phyloP scores from a whole-genome alignment of 176 grass and related monocot species.

The Hyparrhenia diplandra region DNA sequence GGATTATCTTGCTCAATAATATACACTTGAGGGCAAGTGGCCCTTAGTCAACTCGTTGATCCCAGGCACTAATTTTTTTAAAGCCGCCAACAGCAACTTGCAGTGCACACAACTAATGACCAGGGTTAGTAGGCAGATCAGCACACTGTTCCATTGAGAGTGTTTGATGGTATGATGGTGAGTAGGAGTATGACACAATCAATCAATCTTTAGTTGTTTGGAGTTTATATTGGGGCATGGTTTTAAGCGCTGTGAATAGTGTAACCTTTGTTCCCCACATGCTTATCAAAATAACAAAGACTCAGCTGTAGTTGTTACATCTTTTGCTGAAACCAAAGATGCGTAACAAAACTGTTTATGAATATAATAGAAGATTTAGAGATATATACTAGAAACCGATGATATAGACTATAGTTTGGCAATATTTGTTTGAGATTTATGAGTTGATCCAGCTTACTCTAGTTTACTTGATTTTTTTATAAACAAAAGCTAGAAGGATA shows the following conservation, averaged over 20 bases:
- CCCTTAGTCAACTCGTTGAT: slow-evolving; percentile 12
- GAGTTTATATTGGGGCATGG: not conserved
- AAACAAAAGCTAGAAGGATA: too few species aligned
- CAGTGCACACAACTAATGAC: not conserved
- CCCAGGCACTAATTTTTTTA: not conserved
- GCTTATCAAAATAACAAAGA: not conserved
- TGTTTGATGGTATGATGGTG: not conserved
- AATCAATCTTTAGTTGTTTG: not conserved
- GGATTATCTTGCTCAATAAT: slow-evolving; percentile 29
- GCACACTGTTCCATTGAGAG: not conserved
- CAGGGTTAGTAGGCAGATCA: not conserved
- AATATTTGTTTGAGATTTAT: too few species aligned
- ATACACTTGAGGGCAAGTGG: not conserved
- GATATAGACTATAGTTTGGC: too few species aligned
- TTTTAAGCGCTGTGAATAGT: not conserved
- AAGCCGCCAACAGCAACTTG: not conserved
- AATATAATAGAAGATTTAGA: too few species aligned
- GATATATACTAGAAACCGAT: too few species aligned
- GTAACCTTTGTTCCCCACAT: not conserved
- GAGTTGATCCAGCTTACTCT: too few species aligned
- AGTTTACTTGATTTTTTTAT: too few species aligned
- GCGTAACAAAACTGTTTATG: not conserved
- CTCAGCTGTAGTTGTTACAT: not conserved
- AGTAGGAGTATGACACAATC: not conserved
- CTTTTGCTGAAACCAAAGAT: not conserved